phyloP scores from a whole-genome alignment of 352 stramenopile species.

The Phytophthora crassamura region DNA sequence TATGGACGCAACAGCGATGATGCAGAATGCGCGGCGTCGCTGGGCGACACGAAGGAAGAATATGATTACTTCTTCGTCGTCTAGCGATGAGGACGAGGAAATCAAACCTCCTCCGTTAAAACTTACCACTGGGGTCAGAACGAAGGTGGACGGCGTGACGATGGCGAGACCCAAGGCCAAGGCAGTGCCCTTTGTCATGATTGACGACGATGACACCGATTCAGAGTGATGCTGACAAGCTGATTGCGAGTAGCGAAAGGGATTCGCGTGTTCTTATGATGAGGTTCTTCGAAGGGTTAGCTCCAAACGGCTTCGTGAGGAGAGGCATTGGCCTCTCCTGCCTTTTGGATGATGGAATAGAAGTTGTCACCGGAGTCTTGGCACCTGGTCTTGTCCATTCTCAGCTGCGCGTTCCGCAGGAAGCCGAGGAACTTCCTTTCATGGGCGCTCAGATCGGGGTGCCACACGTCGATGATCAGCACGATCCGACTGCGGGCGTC shows the following conservation, averaged over 20 bases:
- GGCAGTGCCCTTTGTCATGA: conserved; percentile 22
- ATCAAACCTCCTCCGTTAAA: conserved; percentile 7
- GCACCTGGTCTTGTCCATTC: conserved; percentile 59
- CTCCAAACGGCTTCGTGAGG: conserved; percentile 56
- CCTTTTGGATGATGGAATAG: conserved; percentile 73
- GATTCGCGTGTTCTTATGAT: conserved; percentile 7
- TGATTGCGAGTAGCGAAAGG: not conserved
- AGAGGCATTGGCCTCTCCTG: conserved; percentile 45
- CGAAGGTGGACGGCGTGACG: conserved; percentile 4
- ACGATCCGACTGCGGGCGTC: conserved; percentile 86
- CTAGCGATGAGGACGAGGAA: conserved; percentile 31
- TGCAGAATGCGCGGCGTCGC: conserved; percentile 10
- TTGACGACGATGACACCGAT: conserved; percentile 43
- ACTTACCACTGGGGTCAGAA: not conserved
- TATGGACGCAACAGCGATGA: conserved; percentile 22
- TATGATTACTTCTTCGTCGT: conserved; percentile 14
- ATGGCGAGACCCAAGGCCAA: conserved; percentile 22
- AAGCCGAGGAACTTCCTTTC: conserved; percentile 93
- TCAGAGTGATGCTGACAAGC: conserved; percentile 32
- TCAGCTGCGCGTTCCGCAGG: conserved; percentile 71
- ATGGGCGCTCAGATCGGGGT: conserved; percentile 89
- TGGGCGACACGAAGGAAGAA: conserved; percentile 20
- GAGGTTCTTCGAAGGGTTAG: conserved; percentile 26
- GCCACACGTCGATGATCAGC: conserved; percentile 96
- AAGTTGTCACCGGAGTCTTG: conserved; percentile 62